phyloP scores from a whole-genome alignment of 139 green algal species.

The Picochlorum sp. region DNA sequence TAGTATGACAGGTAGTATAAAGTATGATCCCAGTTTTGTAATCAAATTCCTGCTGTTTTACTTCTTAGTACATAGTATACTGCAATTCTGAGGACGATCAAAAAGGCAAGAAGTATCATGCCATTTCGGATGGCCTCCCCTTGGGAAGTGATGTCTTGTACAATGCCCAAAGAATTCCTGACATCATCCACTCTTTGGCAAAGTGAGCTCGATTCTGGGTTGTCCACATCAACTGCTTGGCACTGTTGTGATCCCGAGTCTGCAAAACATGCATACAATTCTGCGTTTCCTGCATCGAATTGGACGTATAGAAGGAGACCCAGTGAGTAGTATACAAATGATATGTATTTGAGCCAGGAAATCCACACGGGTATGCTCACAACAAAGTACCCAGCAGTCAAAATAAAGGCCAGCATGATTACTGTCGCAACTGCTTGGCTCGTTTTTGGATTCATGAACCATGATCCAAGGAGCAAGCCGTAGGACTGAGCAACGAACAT shows the following conservation, averaged over 20 bases:
- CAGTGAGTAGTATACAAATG: slow-evolving; percentile 46
- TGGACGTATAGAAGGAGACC: slow-evolving; percentile 22
- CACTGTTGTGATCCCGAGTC: slow-evolving; percentile 6
- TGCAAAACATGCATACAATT: slow-evolving; percentile 19
- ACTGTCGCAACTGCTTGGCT: slow-evolving; percentile 58
- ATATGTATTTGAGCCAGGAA: slow-evolving; percentile 47
- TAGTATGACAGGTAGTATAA: not conserved
- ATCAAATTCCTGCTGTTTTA: slow-evolving; percentile 15
- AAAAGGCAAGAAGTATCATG: slow-evolving; percentile 23
- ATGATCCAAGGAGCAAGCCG: slow-evolving; percentile 63
- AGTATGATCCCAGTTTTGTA: not conserved
- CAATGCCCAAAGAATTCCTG: slow-evolving; percentile 9
- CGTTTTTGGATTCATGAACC: slow-evolving; percentile 51
- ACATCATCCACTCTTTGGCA: slow-evolving; percentile 19
- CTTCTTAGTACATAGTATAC: slow-evolving; percentile 25
- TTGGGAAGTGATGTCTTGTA: slow-evolving; percentile 16
- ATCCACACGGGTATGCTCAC: slow-evolving; percentile 41
- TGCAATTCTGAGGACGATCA: slow-evolving; percentile 14
- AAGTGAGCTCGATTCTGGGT: slow-evolving; percentile 6
- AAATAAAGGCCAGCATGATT: slow-evolving; percentile 47
- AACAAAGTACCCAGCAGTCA: slow-evolving; percentile 41
- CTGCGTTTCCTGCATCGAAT: slow-evolving; percentile 13
- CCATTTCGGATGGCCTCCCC: slow-evolving; percentile 19
- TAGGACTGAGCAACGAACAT: slow-evolving; percentile 51
- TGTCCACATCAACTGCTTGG: not conserved